Conservation (phyloP, 2,329 filamentous ascomycete species). For the Pezicula radicicola region DNA sequence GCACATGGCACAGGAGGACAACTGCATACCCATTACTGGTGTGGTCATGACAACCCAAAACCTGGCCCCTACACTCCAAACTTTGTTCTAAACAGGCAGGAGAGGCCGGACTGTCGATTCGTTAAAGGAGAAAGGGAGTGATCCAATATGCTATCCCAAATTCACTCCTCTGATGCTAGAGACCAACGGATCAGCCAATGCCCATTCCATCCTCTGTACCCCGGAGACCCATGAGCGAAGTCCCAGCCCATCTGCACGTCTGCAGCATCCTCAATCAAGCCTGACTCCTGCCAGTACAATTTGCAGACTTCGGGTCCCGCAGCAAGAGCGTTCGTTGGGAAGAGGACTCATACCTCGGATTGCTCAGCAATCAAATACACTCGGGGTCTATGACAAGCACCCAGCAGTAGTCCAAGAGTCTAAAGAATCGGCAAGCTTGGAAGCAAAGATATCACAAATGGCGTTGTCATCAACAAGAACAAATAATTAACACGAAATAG, state of each 20-base stretch:
- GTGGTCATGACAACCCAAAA: constrained; percentile 14
- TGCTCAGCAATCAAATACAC: constrained; percentile 12
- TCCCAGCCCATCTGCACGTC: background rate
- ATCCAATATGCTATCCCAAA: background rate
- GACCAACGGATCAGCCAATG: constrained; percentile 1
- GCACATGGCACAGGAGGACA: background rate
- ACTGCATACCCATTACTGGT: constrained; percentile 39
- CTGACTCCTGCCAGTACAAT: background rate
- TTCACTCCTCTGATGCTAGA: background rate
- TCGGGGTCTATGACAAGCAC: background rate
- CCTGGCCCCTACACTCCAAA: constrained; percentile 9
- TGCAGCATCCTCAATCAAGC: background rate
- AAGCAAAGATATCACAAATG: background rate
- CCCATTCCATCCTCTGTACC: background rate
- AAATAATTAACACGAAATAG: background rate
- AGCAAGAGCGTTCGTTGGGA: constrained; percentile 10
- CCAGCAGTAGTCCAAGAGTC: background rate
- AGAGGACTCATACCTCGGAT: constrained; percentile 9
- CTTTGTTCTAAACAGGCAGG: background rate
- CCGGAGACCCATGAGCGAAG: background rate
- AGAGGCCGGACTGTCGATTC: constrained; percentile 2
- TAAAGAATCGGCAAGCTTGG: background rate
- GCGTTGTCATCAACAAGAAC: background rate
- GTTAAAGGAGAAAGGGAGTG: background rate
- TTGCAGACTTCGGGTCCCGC: background rate